phyloP scores from a whole-genome alignment of 2,329 filamentous ascomycete species.

The Colletotrichum sp. region DNA sequence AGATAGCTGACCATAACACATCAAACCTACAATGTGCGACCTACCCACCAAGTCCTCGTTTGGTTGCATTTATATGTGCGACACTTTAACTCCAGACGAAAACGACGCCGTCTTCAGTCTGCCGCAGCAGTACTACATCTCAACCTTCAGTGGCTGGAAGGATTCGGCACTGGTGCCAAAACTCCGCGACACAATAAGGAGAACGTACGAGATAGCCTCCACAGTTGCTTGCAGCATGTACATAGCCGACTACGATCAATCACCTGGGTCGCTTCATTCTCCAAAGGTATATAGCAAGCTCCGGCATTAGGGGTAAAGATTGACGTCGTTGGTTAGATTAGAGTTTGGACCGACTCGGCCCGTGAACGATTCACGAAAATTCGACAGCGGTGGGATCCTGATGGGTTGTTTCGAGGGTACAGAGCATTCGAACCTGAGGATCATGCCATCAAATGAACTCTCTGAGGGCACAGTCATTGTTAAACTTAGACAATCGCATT shows the following conservation, averaged over 20 bases:
- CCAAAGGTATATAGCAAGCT: not conserved
- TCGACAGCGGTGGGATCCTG: not conserved
- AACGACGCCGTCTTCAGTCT: not conserved
- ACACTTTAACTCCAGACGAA: not conserved
- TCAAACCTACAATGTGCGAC: not conserved
- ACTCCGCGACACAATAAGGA: not conserved
- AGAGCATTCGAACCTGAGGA: not conserved
- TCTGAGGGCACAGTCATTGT: not conserved
- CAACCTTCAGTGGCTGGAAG: not conserved
- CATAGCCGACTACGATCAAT: not conserved
- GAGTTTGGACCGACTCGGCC: not conserved
- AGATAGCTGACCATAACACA: too few relatives aligned
- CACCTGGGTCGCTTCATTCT: not conserved
- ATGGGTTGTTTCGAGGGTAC: not conserved
- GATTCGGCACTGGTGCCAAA: not conserved
- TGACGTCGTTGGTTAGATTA: not conserved
- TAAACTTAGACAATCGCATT: not conserved
- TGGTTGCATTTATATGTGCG: not conserved
- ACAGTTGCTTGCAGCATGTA: not conserved
- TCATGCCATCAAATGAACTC: not conserved
- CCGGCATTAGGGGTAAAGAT: fast-evolving
- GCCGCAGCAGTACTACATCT: not conserved
- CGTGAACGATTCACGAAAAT: not conserved
- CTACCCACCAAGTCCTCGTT: not conserved
- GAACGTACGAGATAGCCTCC: not conserved